Evolutionary conservation across 768 basidiomycete genomes (phyloP), one percentile per base, ranked within the genome.

Genomic region (Rhodosporidiobolus sp.): DNA sequence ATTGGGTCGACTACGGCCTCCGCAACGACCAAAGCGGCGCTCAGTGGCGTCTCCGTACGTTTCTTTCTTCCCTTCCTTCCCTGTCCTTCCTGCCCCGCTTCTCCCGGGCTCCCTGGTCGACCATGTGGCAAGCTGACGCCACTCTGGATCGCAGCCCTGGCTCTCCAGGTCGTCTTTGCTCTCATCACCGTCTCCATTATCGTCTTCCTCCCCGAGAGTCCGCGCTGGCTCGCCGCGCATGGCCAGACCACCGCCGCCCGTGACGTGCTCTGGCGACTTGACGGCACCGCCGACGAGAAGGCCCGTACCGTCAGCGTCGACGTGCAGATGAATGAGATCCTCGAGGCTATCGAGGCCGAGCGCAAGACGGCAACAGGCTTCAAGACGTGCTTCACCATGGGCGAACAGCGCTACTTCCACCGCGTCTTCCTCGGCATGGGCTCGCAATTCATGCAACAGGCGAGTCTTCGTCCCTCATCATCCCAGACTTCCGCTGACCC

Each of bases 361-460:
- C 28, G 24, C 22, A 57, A 32, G n/a, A 12, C 8, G 10, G 16
- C 35, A 1, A 9, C 14, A 4, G 48, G 56, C 30, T 55, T 48
- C 46, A 38, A 38, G 26, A 35, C 49, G 3, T 34, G 26, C 55
- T 66, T 66, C 65, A 66, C 53, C 28, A 56, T 46, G 53, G 65
- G 65, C 22, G 48, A 48, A 12, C 56, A 67, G 24, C 87, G 88
- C 77, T 87, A 88, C 79, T 86, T 88, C 80, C 81, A 86, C 57
- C 81, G 88, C 48, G 85, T 85, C 12, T 78, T 83, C 58, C 79
- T 88, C 50, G 88, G 85, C 8, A 81, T 88, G 34, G 80, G 84
- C 60, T 85, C 85, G 61, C 87, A 88, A 76, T 87, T 86, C 77
- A 88, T 88, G 81, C 87, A 88, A 77, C 88, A n/a, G n/a, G n/a